These are phyloP conservation scores for Ceratobasidium sp. DNA, from an alignment of 1,284 basidiomycete genomes.

Conservation along the genomic window DNA sequence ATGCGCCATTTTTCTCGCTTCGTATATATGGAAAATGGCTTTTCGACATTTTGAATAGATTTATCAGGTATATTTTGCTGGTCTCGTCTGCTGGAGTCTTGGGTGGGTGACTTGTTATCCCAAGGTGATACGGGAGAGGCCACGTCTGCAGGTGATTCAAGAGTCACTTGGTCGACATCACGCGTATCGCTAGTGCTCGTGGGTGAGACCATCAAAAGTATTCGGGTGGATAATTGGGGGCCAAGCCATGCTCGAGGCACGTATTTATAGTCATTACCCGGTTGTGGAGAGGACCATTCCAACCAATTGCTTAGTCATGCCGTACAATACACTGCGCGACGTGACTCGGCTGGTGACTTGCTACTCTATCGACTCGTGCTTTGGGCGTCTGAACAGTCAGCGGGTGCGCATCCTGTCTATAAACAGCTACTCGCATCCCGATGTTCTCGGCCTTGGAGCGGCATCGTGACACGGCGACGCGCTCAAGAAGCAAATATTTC, in stretches of 20 bases:
- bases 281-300: not conserved
- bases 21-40: conserved; percentile 55
- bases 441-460: not conserved
- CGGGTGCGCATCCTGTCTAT: too few relatives aligned
- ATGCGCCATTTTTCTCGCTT: conserved; percentile 70
- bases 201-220: not conserved
- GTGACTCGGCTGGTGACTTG: too few relatives aligned
- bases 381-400: too few relatives aligned
- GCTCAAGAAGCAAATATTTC: too few relatives aligned
- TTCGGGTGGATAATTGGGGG: not conserved
- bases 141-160: not conserved
- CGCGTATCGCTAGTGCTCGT: not conserved
- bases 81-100: not conserved
- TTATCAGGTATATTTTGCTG: not conserved
- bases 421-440: too few relatives aligned
- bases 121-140: not conserved
- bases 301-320: not conserved
- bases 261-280: not conserved
- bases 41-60: not conserved
- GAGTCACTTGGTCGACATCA: not conserved
- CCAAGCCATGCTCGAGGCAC: not conserved
- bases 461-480: not conserved
- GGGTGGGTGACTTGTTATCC: not conserved
- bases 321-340: not conserved
- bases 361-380: too few relatives aligned